phyloP scores from a whole-genome alignment of 176 grass and related monocot species.

The Lolium perenne region DNA sequence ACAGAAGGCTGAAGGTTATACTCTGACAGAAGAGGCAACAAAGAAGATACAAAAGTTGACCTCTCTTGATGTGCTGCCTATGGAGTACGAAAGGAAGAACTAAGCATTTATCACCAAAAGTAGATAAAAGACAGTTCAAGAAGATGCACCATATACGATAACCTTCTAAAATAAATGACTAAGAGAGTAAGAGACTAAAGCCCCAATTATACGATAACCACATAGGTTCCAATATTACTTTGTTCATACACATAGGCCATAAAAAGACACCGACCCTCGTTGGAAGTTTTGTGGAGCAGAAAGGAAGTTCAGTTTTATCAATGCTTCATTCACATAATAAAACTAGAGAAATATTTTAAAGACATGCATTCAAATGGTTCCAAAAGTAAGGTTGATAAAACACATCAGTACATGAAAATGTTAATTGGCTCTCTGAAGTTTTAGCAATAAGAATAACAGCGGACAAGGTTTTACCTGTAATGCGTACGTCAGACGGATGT shows the following conservation, averaged over 20 bases:
- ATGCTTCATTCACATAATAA: conserved; percentile 2
- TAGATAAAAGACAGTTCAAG: neutral
- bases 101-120: conserved; percentile 29
- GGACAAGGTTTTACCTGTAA: conserved; percentile 72
- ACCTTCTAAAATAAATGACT: conserved; percentile 27
- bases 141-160: neutral
- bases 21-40: conserved; percentile 87
- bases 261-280: neutral
- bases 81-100: conserved; percentile 42
- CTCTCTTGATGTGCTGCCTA: conserved; percentile 97
- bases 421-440: neutral
- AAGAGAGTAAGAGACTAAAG: neutral
- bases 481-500: conserved; percentile 88
- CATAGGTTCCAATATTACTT: neutral
- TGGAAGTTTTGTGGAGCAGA: conserved; percentile 4
- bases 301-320: conserved; percentile 3
- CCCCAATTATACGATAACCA: neutral
- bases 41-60: conserved; percentile 88
- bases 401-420: neutral
- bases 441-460: neutral
- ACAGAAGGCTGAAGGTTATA: conserved; percentile 81
- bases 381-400: conserved; percentile 22
- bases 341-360: conserved; percentile 3
- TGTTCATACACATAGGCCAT: neutral
- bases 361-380: neutral